Evolutionary conservation across 306 rosid species (phyloP), one percentile per base, ranked within the genome.

Genomic region (Prunus davidiana): DNA sequence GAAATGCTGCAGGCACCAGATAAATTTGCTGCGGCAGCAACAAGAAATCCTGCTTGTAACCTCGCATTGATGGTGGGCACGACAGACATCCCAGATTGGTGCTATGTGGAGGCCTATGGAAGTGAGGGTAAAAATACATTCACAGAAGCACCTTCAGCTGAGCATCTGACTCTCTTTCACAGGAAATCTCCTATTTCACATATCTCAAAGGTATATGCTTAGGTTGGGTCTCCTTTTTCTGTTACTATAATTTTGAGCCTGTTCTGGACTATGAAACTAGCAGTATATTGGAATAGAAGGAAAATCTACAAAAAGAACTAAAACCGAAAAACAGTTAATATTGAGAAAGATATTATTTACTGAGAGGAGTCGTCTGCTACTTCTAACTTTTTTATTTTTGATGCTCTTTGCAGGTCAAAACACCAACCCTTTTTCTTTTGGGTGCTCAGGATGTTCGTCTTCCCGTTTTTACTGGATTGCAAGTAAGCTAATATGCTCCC

Each of bases 51-150:
- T 54, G 96, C 84, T 54, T 89, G 97, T 72, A 91, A 91, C 85
- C 49, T 93, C 18, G 86, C 97, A 12, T 74, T 87, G 73, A 91
- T 93, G 98, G 83, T 87, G 75, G 93, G 97, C 67, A 93, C 92
- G 20, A 77, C 92, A 32, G 97, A 93, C 81, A 93, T 93, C 66
- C 96, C 98, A 8, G 97, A 91, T 67, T 91, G 97, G 98, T 88
- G 89, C 86, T 88, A 82, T 75, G 85, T 93, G 13, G 98, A 88
- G 82, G 68, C 85, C 71, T 84, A 20, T 64, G 98, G 95, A 78
- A 84, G 76, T 77, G 64, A 19, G 14, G 88, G 91, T 51, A 86
- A 64, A 76, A 79, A 79, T 68, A 45, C 60, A 76, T 89, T 64
- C 67, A 81, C 74, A 1, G 80, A 88, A 84, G 84, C 92, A 28